Evolutionary conservation across 2,329 filamentous ascomycete genomes (phyloP), one percentile per base, ranked within the genome.

Genomic region (Sarocladium kiliense): DNA sequence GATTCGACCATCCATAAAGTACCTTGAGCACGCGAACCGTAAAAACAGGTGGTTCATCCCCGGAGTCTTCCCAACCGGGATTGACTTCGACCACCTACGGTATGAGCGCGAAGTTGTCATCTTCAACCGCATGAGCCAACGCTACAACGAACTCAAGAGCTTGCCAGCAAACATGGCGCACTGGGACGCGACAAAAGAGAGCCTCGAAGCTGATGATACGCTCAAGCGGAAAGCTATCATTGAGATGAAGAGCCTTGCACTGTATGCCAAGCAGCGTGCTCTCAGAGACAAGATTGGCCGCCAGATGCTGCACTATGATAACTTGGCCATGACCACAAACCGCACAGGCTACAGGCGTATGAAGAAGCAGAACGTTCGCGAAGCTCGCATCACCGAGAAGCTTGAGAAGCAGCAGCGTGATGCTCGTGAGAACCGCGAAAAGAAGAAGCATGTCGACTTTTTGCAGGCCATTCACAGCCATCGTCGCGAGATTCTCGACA

Each of bases 391-490:
- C 61, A 99, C 94, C 0, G 94, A 99, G 81, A 99, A 97, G 73
- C 84, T 99, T 2, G 94, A 99, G 82, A 97, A 97, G 76, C 92
- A 99, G 71, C 94, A 99, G 70, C 90, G 94, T 56, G 93, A 97
- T 70, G 93, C 92, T 41, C 89, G 94, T 57, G 93, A 97, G 75
- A 90, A 89, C 61, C 89, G 95, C 59, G 94, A 99, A 75, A 96
- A 96, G 85, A 94, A 96, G 84, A 96, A 95, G 75, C 93, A 97
- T 67, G 84, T 81, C 58, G 93, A 97, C 69, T 96, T 96, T 72
- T 80, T 99, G 57, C 86, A 90, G 60, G 88, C 92, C 34, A 91
- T 99, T 54, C 81, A 90, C 62, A 86, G 85, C 61, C 93, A 97
- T 70, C 85, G 88, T 56, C 80, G 83, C 50, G 91, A 96, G 62